Evolutionary conservation across 2,329 filamentous ascomycete species (phyloP), one percentile per base, ranked within the genome.

Genomic region (Alternaria arborescens): DNA sequence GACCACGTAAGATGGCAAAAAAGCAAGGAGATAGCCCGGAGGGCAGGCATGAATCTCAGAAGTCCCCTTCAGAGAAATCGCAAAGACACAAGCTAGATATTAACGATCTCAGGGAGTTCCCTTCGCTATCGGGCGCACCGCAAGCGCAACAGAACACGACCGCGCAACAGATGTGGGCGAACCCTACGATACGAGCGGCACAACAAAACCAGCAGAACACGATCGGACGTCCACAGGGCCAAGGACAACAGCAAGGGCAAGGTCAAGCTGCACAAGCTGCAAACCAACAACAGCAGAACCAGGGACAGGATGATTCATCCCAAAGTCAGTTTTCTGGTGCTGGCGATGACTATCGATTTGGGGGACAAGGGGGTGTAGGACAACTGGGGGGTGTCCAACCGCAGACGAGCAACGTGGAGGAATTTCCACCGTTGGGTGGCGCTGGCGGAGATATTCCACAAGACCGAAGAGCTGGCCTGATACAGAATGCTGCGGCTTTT

Each of bases 351-450:
- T 87, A 86, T 67, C 82, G 86, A 38, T 87, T 85, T 67, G 86
- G 86, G 40, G 84, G 82, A 34, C 84, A 86, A 71, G 80, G 80
- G 48, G 83, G 85, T 38, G 83, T 83, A 55, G 82, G 83, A 52
- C 84, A 85, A 69, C 74, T 86, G 52, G 80, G 80, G 22, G 78
- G 79, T 41, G 77, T 76, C 40, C 85, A 87, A 62, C 84, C 84
- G 42, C 84, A 86, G 65, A 82, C 85, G 26, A 83, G 83, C 64
- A 86, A 83, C 67, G 85, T 86, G 48, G 86, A 88, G 16, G 86
- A 88, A 55, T 88, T 88, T 60, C 86, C 86, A 60, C 85, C 87
- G n/a, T 75, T 88, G 50, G 83, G 85, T 53, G 83, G 85, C 48
- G 83, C 83, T 55, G 76, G 79, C 20, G 79, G 82, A 47, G 85